These are phyloP conservation scores for Thalassiosira profunda DNA, from an alignment of 108 stramenopile genomes.

Conservation along the genomic window DNA sequence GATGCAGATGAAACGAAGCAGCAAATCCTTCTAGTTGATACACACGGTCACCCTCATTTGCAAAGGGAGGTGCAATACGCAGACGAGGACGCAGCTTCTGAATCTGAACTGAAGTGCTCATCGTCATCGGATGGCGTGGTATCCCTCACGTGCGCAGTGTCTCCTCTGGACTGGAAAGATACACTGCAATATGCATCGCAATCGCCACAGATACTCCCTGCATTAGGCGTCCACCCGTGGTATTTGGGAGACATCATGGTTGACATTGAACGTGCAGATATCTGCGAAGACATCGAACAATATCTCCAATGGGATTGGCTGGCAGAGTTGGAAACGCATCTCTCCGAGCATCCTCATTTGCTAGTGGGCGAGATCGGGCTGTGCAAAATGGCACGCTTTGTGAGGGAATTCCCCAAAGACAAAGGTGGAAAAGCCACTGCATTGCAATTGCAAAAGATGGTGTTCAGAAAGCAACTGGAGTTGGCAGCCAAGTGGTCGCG, in stretches of 20 bases:
- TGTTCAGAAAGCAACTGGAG: conserved; percentile 69
- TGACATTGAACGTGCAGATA: conserved; percentile 7
- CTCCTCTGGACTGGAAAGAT: conserved; percentile 67
- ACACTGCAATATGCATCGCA: conserved; percentile 63
- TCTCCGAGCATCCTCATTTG: conserved; percentile 66
- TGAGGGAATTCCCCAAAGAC: conserved; percentile 59
- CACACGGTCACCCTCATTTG: conserved; percentile 84
- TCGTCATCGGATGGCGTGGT: conserved; percentile 14
- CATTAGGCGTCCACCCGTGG: conserved; percentile 87
- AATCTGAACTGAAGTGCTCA: not conserved
- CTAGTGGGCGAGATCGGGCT: conserved; percentile 87
- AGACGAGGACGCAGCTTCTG: not conserved
- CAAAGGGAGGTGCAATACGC: conserved; percentile 59
- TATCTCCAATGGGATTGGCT: conserved; percentile 61
- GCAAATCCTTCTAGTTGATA: conserved; percentile 62
- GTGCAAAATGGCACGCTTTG: conserved; percentile 80
- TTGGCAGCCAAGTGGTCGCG: conserved; percentile 73
- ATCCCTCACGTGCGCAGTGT: conserved; percentile 71
- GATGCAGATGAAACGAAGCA: not conserved
- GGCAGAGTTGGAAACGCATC: conserved; percentile 49
- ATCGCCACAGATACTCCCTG: conserved; percentile 52
- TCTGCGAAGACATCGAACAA: conserved; percentile 5
- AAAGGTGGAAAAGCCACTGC: conserved; percentile 69
- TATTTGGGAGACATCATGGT: conserved; percentile 55
- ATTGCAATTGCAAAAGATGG: conserved; percentile 61